Evolutionary conservation across 139 green algal species (phyloP).

Genomic region (Chlamydomonas eustigma): DNA sequence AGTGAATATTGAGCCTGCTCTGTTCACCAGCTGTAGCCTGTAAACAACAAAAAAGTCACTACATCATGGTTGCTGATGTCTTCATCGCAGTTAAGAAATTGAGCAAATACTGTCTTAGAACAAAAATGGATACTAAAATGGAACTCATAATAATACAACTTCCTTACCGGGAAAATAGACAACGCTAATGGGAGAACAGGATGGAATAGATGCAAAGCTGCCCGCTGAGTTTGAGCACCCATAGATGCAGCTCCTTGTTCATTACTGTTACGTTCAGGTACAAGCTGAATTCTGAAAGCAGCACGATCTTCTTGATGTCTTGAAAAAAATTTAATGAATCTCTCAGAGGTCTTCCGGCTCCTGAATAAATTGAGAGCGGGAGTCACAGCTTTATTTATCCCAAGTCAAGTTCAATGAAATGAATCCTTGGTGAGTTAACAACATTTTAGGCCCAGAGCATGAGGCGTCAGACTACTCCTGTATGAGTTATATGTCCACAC

Average conservation of each 20-base stretch:
- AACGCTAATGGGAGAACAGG: not conserved
- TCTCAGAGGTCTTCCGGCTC: not conserved
- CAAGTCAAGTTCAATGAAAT: too few relatives aligned
- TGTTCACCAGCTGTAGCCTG: too few relatives aligned
- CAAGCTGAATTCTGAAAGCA: not conserved
- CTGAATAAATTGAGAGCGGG: too few relatives aligned
- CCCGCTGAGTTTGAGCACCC: not conserved
- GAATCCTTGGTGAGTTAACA: not conserved
- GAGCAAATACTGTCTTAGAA: too few relatives aligned
- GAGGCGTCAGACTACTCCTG: not conserved
- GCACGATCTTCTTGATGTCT: not conserved
- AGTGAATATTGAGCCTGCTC: too few relatives aligned
- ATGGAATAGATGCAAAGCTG: conserved; percentile 6
- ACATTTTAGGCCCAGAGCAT: not conserved
- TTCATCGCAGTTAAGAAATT: too few relatives aligned
- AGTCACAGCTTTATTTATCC: too few relatives aligned
- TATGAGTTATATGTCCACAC: not conserved
- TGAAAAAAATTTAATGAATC: not conserved
- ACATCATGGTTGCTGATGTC: too few relatives aligned
- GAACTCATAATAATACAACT: too few relatives aligned
- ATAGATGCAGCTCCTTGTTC: not conserved
- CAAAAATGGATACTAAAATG: too few relatives aligned
- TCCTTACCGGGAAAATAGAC: not conserved
- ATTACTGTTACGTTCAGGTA: not conserved
- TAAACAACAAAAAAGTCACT: too few relatives aligned